These are phyloP conservation scores for Aspergillus ellipticus DNA, from an alignment of 495 filamentous ascomycete species.

Conservation along the genomic window DNA sequence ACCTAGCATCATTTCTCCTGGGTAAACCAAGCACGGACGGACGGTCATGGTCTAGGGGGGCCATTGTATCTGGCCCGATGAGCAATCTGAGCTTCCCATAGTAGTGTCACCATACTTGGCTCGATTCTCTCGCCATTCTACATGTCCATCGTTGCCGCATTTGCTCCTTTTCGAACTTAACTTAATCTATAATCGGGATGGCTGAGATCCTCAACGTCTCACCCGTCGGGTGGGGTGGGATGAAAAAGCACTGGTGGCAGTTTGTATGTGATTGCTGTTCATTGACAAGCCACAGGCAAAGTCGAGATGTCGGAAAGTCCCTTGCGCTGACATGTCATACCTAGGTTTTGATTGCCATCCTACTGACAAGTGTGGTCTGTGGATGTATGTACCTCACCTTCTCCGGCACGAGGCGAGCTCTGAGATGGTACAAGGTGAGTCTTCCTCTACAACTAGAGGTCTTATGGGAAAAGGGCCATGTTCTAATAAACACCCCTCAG, in stretches of 20 bases:
- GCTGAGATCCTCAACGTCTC: slow-evolving; percentile 30
- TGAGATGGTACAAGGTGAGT: slow-evolving; percentile 35
- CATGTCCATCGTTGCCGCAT: slow-evolving; percentile 12
- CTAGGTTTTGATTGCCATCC: slow-evolving; percentile 40
- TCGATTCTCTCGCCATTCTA: slow-evolving; percentile 1
- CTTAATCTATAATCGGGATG: slow-evolving; percentile 27
- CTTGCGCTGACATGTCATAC: slow-evolving; percentile 14
- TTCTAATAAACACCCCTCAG: slow-evolving; percentile 14
- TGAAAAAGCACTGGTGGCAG: slow-evolving; percentile 43
- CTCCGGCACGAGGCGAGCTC: slow-evolving; percentile 15
- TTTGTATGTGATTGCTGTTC: slow-evolving; percentile 29
- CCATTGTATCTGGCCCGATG: background rate
- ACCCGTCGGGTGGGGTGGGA: slow-evolving; percentile 33
- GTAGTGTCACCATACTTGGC: background rate
- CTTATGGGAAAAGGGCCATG: background rate
- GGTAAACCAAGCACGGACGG: background rate
- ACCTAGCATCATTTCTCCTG: background rate
- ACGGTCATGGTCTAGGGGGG: background rate
- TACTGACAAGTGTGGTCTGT: slow-evolving; percentile 30
- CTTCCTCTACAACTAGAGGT: background rate
- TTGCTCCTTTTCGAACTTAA: background rate
- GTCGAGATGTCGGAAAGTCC: background rate
- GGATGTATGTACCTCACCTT: slow-evolving; percentile 34
- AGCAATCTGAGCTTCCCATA: background rate
- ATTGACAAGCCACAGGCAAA: background rate